Conservation (phyloP, 169 alveolate species). For the Babesia sp. region DNA sequence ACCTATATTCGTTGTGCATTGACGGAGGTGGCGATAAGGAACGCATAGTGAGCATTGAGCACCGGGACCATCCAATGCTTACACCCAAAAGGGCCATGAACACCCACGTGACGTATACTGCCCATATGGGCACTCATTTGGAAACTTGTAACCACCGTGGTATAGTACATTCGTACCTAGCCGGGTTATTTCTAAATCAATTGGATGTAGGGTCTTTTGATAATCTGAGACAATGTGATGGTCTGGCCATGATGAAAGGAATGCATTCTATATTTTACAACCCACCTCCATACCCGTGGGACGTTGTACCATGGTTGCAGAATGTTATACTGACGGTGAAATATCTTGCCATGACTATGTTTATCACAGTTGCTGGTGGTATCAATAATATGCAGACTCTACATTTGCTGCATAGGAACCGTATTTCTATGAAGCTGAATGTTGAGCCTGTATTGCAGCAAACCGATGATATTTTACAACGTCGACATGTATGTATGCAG, state of each 20-base stretch:
- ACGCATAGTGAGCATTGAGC: conserved; percentile 4
- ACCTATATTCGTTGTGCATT: background rate
- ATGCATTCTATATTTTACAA: conserved; percentile 47
- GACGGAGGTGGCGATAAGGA: background rate
- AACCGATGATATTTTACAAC: background rate
- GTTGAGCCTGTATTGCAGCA: conserved; percentile 24
- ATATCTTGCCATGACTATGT: conserved; percentile 22
- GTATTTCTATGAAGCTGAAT: conserved; percentile 39
- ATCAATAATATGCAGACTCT: conserved; percentile 39
- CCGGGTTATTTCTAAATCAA: conserved; percentile 41
- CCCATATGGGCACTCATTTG: conserved; percentile 33
- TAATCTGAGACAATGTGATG: conserved; percentile 22
- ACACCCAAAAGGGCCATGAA: conserved; percentile 50
- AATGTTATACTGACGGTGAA: conserved; percentile 48
- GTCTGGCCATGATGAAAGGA: conserved; percentile 22
- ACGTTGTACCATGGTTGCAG: conserved; percentile 33
- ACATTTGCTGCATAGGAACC: conserved; percentile 57
- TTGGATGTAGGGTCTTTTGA: conserved; percentile 11
- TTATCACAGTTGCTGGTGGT: conserved; percentile 60
- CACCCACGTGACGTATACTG: conserved; percentile 23
- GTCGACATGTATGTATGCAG: too few relatives aligned
- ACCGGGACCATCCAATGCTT: conserved; percentile 44
- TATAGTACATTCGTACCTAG: conserved; percentile 42
- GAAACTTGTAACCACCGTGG: conserved; percentile 62
- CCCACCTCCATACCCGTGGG: conserved; percentile 59